Evolutionary conservation across 1,284 basidiomycete genomes (phyloP).

Genomic region (Boletus smithii): DNA sequence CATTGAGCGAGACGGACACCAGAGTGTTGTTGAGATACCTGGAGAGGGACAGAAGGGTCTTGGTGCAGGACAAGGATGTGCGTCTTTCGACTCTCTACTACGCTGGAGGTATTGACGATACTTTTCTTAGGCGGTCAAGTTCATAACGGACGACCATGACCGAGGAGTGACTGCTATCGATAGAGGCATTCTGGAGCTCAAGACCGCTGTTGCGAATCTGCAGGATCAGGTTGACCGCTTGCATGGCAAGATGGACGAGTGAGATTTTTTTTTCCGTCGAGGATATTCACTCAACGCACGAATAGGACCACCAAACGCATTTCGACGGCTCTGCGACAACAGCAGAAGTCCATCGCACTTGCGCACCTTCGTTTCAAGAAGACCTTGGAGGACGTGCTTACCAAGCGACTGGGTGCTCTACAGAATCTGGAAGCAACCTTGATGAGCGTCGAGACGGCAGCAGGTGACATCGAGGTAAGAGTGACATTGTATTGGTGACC

Average conservation of each 20-base stretch:
- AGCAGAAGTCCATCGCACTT: constrained; percentile 71
- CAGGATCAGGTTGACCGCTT: constrained; percentile 64
- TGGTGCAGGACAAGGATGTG: constrained; percentile 68
- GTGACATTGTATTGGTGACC: not conserved
- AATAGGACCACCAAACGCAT: constrained; percentile 66
- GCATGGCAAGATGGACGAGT: constrained; percentile 69
- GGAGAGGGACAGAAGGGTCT: constrained; percentile 65
- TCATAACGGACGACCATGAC: constrained; percentile 46
- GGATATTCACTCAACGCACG: constrained; percentile 1
- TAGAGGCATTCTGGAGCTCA: constrained; percentile 70
- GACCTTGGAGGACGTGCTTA: constrained; percentile 73
- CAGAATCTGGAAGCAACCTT: constrained; percentile 76
- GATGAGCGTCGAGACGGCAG: constrained; percentile 82
- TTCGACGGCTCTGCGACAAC: constrained; percentile 58
- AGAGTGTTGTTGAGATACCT: constrained; percentile 75
- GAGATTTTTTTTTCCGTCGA: constrained; percentile 18
- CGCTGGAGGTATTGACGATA: not conserved
- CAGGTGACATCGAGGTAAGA: constrained; percentile 80
- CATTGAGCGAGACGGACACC: constrained; percentile 58
- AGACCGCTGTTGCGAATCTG: constrained; percentile 62
- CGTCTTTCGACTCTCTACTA: constrained; percentile 20
- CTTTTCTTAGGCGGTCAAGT: constrained; percentile 67
- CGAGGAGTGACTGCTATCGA: constrained; percentile 68
- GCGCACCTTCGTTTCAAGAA: constrained; percentile 78
- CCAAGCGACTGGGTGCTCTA: constrained; percentile 70